A percentile compares a stretch with the other conserved stretches of the same genome.
Conservation (phyloP, 495 filamentous ascomycete genomes). For the Penicillium cataractarum region DNA sequence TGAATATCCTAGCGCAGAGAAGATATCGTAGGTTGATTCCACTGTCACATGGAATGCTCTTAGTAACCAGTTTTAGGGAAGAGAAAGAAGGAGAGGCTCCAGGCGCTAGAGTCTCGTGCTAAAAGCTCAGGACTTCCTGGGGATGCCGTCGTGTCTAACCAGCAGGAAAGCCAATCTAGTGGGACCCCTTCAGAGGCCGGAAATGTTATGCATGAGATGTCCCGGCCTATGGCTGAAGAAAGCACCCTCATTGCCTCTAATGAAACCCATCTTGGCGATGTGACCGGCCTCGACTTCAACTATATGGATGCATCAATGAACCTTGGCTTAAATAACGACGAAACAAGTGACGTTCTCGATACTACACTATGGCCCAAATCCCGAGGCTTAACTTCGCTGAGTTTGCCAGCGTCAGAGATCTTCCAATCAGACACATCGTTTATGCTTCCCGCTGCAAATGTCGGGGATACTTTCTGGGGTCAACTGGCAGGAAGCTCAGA, state of each 20-base stretch:
- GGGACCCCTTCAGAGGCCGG: neutral
- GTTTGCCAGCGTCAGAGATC: neutral
- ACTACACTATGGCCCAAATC: neutral
- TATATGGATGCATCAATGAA: neutral
- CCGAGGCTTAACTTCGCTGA: neutral
- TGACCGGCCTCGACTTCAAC: neutral
- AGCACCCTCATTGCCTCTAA: neutral
- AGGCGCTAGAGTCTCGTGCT: constrained; percentile 11
- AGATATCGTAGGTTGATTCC: constrained; percentile 44
- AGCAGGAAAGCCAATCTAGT: neutral
- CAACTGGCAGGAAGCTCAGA: neutral
- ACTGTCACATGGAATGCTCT: neutral
- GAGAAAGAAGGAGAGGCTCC: constrained; percentile 15
- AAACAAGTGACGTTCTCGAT: neutral
- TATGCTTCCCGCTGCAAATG: neutral
- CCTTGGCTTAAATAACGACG: neutral
- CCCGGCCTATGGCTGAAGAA: neutral
- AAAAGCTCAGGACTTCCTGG: neutral
- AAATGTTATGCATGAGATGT: neutral
- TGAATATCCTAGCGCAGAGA: constrained; percentile 54
- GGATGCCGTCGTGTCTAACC: neutral
- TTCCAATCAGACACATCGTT: neutral
- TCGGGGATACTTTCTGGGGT: neutral
- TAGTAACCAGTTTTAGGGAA: neutral
- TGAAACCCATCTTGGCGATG: neutral